Percentiles rank a stretch among this genome's conserved stretches.
Conservation (phyloP, 2,329 filamentous ascomycete species). For the Dactylellina haptotyla region DNA sequence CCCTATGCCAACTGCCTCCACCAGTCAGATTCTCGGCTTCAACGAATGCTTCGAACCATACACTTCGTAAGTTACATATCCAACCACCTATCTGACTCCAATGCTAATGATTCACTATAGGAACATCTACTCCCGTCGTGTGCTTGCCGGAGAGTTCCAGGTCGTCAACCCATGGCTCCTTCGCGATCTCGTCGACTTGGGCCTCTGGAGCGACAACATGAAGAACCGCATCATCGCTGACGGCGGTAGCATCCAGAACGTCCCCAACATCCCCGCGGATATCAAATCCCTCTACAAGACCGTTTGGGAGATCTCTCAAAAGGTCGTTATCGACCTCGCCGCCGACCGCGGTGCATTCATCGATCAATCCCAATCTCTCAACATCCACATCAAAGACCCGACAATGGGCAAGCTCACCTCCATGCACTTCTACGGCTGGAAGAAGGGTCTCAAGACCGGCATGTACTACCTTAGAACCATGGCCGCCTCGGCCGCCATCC, state of each 20-base stretch:
- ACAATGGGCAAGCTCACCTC: constrained; percentile 99
- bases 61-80: constrained; percentile 70
- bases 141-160: constrained; percentile 98
- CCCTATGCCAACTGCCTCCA: constrained; percentile 97
- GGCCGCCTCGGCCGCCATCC: constrained; percentile 94
- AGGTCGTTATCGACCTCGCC: constrained; percentile 95
- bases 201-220: constrained; percentile 99
- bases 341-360: constrained; percentile 96
- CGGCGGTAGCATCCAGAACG: constrained; percentile 93
- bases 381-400: constrained; percentile 99
- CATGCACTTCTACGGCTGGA: constrained; percentile 99
- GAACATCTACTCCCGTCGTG: constrained; percentile 99
- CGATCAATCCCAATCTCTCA: constrained; percentile 97
- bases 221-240: constrained; percentile 99
- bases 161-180: constrained; percentile 99
- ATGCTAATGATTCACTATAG: constrained; percentile 30
- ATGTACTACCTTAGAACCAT: constrained; percentile 99
- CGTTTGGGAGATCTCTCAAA: constrained; percentile 98
- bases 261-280: constrained; percentile 94
- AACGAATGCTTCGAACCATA: constrained; percentile 99
- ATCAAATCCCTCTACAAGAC: constrained; percentile 99
- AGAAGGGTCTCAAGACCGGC: constrained; percentile 98
- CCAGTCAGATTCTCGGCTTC: constrained; percentile 97
- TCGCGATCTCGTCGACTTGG: constrained; percentile 97
- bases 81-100: too few relatives aligned